These are phyloP conservation scores for Heliamphora pulchella DNA, from an alignment of 179 eudicot genomes.

Conservation along the genomic window DNA sequence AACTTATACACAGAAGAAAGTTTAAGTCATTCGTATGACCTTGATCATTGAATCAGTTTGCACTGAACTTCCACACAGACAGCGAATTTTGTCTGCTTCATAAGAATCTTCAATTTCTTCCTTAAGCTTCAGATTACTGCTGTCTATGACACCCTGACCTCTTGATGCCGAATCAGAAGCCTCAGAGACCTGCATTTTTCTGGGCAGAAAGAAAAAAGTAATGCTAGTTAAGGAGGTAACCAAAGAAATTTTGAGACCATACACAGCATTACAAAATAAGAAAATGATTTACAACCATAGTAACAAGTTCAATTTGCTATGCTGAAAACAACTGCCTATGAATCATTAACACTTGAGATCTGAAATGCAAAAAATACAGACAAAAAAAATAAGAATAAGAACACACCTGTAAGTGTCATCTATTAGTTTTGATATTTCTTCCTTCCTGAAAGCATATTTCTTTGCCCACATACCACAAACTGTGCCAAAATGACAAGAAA, in stretches of 20 bases:
- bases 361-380: not conserved
- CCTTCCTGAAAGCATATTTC: slow-evolving; percentile 60
- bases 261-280: not conserved
- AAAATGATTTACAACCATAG: not conserved
- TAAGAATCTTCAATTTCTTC: slow-evolving; percentile 71
- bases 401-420: slow-evolving; percentile 86
- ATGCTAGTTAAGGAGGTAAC: not conserved
- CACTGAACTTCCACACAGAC: slow-evolving; percentile 76
- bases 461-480: slow-evolving; percentile 69
- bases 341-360: not conserved
- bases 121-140: slow-evolving; percentile 48
- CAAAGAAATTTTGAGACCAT: not conserved
- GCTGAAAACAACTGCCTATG: not conserved
- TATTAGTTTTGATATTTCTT: slow-evolving; percentile 68
- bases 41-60: slow-evolving; percentile 72
- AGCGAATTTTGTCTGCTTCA: slow-evolving; percentile 64
- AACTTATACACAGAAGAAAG: not conserved
- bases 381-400: not conserved
- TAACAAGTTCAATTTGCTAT: not conserved
- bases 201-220: slow-evolving; percentile 23
- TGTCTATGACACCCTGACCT: slow-evolving; percentile 42
- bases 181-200: slow-evolving; percentile 80
- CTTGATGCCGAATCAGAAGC: slow-evolving; percentile 79
- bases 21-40: slow-evolving; percentile 29
- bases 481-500: slow-evolving; percentile 23